These are phyloP conservation scores for Apiospora hydei DNA, from an alignment of 2,329 filamentous ascomycete genomes.

Conservation along the genomic window DNA sequence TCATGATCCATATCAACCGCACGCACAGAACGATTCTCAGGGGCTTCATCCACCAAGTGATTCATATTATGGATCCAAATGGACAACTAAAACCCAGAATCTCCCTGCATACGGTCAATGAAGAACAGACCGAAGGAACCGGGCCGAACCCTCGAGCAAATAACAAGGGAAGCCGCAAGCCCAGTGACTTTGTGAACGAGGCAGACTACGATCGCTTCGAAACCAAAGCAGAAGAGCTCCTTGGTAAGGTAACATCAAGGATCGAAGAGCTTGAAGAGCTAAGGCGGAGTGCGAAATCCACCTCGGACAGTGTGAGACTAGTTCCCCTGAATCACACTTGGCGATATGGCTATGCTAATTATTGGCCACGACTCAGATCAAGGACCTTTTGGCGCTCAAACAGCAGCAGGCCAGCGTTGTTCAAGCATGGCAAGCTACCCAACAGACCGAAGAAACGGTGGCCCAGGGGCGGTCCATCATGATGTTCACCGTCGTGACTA, in stretches of 20 bases:
- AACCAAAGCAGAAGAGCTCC: conserved; percentile 38
- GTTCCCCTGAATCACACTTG: neutral
- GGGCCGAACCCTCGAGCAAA: neutral
- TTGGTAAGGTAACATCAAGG: conserved; percentile 37
- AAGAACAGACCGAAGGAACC: neutral
- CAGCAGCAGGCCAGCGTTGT: conserved; percentile 55
- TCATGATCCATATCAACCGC: conserved; percentile 50
- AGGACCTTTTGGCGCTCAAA: conserved; percentile 51
- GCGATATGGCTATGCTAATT: neutral
- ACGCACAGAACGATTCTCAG: conserved; percentile 45
- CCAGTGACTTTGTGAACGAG: neutral
- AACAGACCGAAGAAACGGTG: conserved; percentile 48
- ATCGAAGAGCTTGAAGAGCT: conserved; percentile 46
- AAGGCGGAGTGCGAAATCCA: conserved; percentile 41
- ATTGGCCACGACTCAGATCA: conserved; percentile 37
- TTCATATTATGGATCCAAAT: conserved; percentile 34
- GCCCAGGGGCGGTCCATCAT: conserved; percentile 53
- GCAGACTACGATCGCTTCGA: conserved; percentile 37
- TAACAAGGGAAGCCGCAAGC: neutral
- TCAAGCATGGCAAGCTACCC: conserved; percentile 50
- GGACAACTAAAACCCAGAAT: conserved; percentile 41
- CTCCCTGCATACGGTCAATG: neutral
- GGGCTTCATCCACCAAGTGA: conserved; percentile 37
- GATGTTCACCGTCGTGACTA: conserved; percentile 55
- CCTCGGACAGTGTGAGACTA: conserved; percentile 42